Percentiles rank a stretch among this genome's conserved stretches.
Conservation (phyloP, 164 flowering plant species). For the Annona squamosa region DNA sequence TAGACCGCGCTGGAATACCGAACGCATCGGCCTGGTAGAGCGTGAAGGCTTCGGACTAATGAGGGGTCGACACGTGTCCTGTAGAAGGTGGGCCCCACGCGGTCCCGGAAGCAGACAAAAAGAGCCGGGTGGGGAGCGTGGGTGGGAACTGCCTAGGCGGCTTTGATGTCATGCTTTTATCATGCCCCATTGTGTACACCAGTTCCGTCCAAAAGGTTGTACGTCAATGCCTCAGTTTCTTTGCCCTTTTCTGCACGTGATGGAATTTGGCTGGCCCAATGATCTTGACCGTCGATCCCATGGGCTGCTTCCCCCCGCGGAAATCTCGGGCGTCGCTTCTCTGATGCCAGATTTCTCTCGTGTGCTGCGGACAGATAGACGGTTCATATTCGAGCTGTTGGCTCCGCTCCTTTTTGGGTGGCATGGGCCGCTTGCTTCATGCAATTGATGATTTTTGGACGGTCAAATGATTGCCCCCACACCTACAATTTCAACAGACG, state of each 20-base stretch:
- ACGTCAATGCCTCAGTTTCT: background rate
- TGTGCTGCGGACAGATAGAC: no score
- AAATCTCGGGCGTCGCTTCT: no score
- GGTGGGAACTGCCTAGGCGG: conserved; percentile 24
- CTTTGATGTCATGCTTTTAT: conserved; percentile 51
- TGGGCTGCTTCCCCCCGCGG: background rate
- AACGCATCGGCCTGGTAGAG: conserved; percentile 14
- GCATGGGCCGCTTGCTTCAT: no score
- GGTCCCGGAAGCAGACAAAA: conserved; percentile 21
- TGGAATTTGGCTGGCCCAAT: background rate
- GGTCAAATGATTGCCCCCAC: no score
- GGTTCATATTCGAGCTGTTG: no score
- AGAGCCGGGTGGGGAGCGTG: conserved; percentile 13
- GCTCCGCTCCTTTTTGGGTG: no score
- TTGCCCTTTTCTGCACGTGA: background rate
- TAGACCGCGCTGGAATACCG: conserved; percentile 5
- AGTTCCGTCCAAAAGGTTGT: background rate
- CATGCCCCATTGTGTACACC: conserved; percentile 3
- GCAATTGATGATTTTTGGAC: no score
- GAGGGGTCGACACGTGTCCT: conserved; percentile 26
- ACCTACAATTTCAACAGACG: no score
- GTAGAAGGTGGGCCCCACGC: conserved; percentile 25
- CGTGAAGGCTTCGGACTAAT: conserved; percentile 21
- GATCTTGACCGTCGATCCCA: background rate
- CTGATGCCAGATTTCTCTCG: no score